Conservation (phyloP, 2,329 filamentous ascomycete species). For the Ustilaginoidea virens region DNA sequence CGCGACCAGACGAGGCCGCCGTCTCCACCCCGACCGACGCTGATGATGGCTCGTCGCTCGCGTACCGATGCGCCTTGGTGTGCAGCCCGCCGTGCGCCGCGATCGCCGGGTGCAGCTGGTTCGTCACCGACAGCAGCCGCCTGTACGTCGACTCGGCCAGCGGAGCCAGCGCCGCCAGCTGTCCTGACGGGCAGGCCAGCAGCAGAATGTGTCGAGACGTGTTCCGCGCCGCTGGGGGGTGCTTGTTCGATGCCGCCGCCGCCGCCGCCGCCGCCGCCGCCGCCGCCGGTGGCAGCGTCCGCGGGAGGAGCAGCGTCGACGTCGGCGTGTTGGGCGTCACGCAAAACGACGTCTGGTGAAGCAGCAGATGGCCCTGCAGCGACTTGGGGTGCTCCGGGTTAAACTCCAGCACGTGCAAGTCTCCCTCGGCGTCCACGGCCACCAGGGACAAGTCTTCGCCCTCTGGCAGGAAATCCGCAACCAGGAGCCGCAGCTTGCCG, state of each 20-base stretch:
- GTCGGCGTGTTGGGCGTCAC: conserved; percentile 65
- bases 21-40: conserved; percentile 37
- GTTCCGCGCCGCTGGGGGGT: no score
- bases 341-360: conserved; percentile 80
- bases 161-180: conserved; percentile 61
- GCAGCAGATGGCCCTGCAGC: conserved; percentile 70
- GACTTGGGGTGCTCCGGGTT: conserved; percentile 94
- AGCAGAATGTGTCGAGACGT: conserved; percentile 50
- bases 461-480: conserved; percentile 78
- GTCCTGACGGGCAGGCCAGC: conserved; percentile 59
- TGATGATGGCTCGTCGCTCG: conserved; percentile 19
- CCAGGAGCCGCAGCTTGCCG: conserved; percentile 60
- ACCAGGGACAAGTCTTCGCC: conserved; percentile 71
- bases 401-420: conserved; percentile 81
- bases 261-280: conserved; percentile 4
- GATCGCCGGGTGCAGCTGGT: conserved; percentile 62
- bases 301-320: conserved; percentile 60
- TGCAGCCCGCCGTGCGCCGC: conserved; percentile 71
- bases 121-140: conserved; percentile 65
- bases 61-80: conserved; percentile 59
- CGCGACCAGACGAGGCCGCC: conserved; percentile 39
- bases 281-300: conserved; percentile 32
- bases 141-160: conserved; percentile 71
- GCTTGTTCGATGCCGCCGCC: conserved; percentile 11
- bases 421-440: conserved; percentile 69